phyloP scores from a whole-genome alignment of 2,329 filamentous ascomycete species.

The Trichoderma koningii region DNA sequence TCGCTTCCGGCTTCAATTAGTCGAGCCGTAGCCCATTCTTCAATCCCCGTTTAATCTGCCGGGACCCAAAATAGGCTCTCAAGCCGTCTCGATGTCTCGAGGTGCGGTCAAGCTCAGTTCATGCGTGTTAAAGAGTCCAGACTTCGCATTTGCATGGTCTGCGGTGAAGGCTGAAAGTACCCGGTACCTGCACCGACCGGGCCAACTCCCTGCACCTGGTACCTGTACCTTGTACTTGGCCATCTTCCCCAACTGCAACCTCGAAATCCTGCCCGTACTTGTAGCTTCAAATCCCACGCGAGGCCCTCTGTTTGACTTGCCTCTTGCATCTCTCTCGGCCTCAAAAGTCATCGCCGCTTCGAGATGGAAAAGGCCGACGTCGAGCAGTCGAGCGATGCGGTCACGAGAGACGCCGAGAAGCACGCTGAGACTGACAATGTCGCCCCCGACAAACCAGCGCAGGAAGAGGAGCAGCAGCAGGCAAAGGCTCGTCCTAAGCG shows the following conservation, averaged over 20 bases:
- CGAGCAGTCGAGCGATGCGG: background rate
- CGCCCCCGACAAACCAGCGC: constrained; percentile 36
- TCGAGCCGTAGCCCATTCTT: background rate
- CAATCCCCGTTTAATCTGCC: background rate
- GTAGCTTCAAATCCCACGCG: background rate
- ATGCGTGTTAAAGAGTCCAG: background rate
- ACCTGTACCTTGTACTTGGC: constrained; percentile 6
- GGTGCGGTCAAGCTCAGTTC: background rate
- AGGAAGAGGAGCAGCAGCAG: constrained; percentile 33
- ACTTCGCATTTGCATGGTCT: too few species aligned
- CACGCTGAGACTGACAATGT: constrained; percentile 14
- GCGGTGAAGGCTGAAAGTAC: too few species aligned
- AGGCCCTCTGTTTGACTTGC: background rate
- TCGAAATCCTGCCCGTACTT: background rate
- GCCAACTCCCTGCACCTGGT: background rate
- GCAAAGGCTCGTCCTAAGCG: constrained; percentile 47
- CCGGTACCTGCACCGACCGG: too few species aligned
- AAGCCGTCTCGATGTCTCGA: background rate
- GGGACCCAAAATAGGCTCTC: background rate
- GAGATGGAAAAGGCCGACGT: constrained; percentile 11
- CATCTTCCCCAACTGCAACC: background rate
- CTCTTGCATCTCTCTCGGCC: background rate
- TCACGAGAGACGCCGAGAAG: constrained; percentile 13
- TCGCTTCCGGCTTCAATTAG: background rate
- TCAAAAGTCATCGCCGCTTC: background rate